Percentiles rank a stretch among this genome's conserved stretches.
Evolutionary conservation across 768 basidiomycete species (phyloP).

Genomic region (Rhodocollybia butyracea): DNA sequence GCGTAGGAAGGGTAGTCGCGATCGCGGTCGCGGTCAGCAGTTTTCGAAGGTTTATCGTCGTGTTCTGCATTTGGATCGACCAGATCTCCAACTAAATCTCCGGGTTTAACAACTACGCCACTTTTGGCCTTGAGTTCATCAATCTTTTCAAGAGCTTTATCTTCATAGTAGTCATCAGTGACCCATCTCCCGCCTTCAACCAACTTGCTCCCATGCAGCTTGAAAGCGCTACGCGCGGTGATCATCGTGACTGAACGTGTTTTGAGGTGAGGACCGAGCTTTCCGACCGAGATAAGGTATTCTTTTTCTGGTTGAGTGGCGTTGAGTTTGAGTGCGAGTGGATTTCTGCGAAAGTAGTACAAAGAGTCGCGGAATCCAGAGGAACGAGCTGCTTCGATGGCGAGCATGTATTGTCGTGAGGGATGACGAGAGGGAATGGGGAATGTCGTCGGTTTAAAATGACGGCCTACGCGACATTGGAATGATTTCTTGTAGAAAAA

Average conservation of each 20-base stretch:
- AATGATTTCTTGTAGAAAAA: too few species aligned
- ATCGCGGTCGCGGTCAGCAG: neutral
- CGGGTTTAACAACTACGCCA: constrained; percentile 83
- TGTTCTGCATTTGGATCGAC: constrained; percentile 64
- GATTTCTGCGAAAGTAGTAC: constrained; percentile 95
- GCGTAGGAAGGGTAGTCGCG: too few species aligned
- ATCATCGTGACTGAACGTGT: constrained; percentile 93
- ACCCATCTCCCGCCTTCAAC: constrained; percentile 90
- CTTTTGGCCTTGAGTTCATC: too few species aligned
- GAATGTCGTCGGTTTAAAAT: constrained; percentile 89
- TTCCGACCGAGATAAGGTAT: constrained; percentile 82
- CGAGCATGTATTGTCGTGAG: constrained; percentile 86
- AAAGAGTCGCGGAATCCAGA: constrained; percentile 96
- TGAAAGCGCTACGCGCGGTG: constrained; percentile 89
- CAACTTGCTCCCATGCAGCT: constrained; percentile 91
- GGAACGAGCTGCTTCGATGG: constrained; percentile 94
- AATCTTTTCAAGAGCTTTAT: constrained; percentile 72
- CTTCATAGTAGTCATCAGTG: constrained; percentile 94
- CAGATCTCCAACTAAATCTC: constrained; percentile 80
- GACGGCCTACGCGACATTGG: constrained; percentile 2
- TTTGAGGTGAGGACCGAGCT: constrained; percentile 84
- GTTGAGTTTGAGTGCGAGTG: constrained; percentile 85
- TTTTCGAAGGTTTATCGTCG: constrained; percentile 32
- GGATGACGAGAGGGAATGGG: constrained; percentile 82
- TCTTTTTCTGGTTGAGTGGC: constrained; percentile 92